Evolutionary conservation across 108 stramenopile species (phyloP).

Genomic region (Conticribra weissflogii): DNA sequence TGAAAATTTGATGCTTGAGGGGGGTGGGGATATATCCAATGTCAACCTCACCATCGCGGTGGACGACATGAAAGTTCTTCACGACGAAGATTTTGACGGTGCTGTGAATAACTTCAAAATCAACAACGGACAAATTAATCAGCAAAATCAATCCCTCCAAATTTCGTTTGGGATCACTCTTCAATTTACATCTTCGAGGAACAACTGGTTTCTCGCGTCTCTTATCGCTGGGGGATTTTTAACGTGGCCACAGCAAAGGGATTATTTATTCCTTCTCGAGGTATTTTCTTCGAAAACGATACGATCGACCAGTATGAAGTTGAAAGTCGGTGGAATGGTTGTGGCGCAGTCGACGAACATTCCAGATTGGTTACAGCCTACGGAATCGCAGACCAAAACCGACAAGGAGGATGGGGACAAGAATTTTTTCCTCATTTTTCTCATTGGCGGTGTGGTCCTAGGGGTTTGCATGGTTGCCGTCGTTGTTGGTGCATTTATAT

Average conservation of each 20-base stretch:
- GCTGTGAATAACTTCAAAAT: background rate
- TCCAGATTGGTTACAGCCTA: background rate
- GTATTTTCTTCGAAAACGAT: background rate
- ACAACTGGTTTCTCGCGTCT: background rate
- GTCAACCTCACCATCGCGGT: background rate
- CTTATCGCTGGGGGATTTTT: background rate
- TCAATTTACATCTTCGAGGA: background rate
- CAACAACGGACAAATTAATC: background rate
- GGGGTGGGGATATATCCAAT: background rate
- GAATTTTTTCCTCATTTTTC: no score
- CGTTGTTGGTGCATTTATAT: no score
- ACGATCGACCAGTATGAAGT: background rate
- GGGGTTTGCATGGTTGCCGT: no score
- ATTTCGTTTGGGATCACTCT: background rate
- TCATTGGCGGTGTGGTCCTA: no score
- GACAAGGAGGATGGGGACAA: no score
- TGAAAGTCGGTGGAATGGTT: background rate
- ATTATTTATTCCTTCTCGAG: background rate
- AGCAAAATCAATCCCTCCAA: background rate
- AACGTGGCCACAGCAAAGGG: background rate
- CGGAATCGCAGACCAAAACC: no score
- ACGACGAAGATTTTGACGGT: background rate
- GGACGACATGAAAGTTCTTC: background rate
- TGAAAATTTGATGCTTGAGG: background rate
- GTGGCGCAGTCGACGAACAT: background rate